Evolutionary conservation across 371 early-diverging fungal species (phyloP).

Genomic region (Syncephalastrum sp.): DNA sequence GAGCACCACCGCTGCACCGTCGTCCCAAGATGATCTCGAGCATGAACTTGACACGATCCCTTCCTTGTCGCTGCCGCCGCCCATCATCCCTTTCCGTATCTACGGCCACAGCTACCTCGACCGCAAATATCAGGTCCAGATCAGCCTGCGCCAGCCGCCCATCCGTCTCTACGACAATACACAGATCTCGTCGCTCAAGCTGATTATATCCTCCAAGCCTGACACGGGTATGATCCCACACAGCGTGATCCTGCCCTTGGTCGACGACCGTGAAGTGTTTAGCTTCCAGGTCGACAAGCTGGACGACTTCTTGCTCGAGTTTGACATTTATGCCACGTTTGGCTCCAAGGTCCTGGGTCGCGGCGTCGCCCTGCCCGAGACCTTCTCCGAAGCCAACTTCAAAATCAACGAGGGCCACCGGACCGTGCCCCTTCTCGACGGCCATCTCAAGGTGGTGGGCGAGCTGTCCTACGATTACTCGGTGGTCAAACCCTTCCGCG

Average conservation of each 20-base stretch:
- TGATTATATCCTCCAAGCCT: conserved; percentile 69
- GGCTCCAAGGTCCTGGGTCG: conserved; percentile 92
- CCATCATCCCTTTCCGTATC: conserved; percentile 94
- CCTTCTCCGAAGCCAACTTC: conserved; percentile 51
- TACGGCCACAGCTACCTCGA: conserved; percentile 95
- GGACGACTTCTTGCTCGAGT: conserved; percentile 78
- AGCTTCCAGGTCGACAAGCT: conserved; percentile 82
- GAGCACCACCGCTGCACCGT: conserved; percentile 17
- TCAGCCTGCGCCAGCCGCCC: conserved; percentile 62
- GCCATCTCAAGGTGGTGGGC: conserved; percentile 86
- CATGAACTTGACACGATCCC: conserved; percentile 79
- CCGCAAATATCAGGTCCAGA: conserved; percentile 78
- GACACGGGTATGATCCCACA: conserved; percentile 89
- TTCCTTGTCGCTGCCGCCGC: conserved; percentile 89
- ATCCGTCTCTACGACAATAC: conserved; percentile 67
- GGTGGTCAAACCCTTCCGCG: conserved; percentile 85
- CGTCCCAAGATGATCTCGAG: conserved; percentile 17
- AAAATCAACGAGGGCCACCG: conserved; percentile 42
- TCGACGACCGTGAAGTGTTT: conserved; percentile 75
- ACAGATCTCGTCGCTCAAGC: conserved; percentile 62
- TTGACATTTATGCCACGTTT: conserved; percentile 92
- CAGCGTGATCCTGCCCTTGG: conserved; percentile 86
- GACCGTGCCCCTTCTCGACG: conserved; percentile 80
- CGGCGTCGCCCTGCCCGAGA: conserved; percentile 75
- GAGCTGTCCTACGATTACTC: conserved; percentile 82